Base-by-base conservation (phyloP, 331 rosid genomes). In the Malus hybrid region DNA sequence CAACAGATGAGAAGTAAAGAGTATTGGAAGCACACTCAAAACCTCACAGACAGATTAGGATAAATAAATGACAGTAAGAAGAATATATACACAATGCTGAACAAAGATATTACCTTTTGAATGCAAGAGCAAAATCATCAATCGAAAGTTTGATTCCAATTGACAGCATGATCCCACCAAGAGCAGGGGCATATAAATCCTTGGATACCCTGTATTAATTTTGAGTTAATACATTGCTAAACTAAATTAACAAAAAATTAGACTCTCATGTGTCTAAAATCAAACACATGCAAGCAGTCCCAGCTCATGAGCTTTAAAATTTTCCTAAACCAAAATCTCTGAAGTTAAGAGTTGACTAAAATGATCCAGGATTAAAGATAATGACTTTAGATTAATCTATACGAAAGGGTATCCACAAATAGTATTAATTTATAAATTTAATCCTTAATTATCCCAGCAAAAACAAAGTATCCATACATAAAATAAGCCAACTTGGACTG, bases 121-220 rank as follows among this genome's bases (percentile, higher is more conserved):
- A 76, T 62, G 99, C 99, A 79, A 94, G 90, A 77, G 99, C 95
- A 75, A 94, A 88, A 86, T 94, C 97, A 24, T 94, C 88, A 4
- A 92, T 1, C 48, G 99, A 94, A 75, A 94, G 96, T 81, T 74
- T 82, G 80, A 94, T 88, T 72, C 99, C 97, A 86, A 94, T 92
- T 28, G 99, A 94, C 68, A 94, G 79, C 99, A 94, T 94, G 77
- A 94, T 94, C 86, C 99, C 99, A 81, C 99, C 99, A 86, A 94
- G 97, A 56, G 99, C 93, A 75, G 97, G 99, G 42, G 99, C 93
- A 82, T 94, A 94, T 44, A 94, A 81, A 36, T 92, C 97, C 84
- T 94, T 94, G 34, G 97, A 87, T 63, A 94, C 99, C 98, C 98
- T 94, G 87, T 22, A 84, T 69, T 81, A 82, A 79, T 79, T 61